Conservation (phyloP, 2,329 filamentous ascomycete species). For the Xylariaceae sp. region DNA sequence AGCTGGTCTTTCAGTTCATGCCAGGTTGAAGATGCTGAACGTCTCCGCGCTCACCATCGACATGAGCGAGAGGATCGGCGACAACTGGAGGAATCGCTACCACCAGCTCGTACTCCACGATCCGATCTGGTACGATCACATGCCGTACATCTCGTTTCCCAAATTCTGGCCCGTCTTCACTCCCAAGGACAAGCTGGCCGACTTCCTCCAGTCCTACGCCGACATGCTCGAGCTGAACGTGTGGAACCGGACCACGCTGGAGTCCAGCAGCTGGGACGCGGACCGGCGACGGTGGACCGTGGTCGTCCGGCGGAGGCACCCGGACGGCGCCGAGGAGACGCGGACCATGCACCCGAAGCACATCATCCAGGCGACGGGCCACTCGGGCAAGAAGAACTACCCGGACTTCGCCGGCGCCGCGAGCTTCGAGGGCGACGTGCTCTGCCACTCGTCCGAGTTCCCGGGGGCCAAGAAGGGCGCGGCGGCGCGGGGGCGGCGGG, state of each 20-base stretch:
- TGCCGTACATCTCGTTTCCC: constrained; percentile 56
- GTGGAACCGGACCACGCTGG: constrained; percentile 46
- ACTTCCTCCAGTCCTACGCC: constrained; percentile 58
- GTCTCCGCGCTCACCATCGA: constrained; percentile 47
- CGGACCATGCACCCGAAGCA: constrained; percentile 54
- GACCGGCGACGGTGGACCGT: constrained; percentile 46
- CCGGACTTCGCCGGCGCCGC: constrained; percentile 49
- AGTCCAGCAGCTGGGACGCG: constrained; percentile 39
- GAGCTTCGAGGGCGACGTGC: constrained; percentile 41
- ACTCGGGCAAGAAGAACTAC: constrained; percentile 57
- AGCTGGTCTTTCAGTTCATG: constrained; percentile 42
- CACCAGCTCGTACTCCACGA: constrained; percentile 53
- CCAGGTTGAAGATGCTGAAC: constrained; percentile 47
- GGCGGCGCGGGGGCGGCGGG: constrained; percentile 37
- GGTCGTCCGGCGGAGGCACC: constrained; percentile 18
- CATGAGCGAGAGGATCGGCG: constrained; percentile 41
- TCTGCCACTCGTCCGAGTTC: constrained; percentile 50
- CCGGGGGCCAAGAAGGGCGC: constrained; percentile 31
- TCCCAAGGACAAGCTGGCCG: constrained; percentile 59
- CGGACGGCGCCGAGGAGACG: constrained; percentile 30
- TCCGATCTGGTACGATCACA: constrained; percentile 49
- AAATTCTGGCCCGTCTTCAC: constrained; percentile 58
- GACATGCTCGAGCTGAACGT: constrained; percentile 56
- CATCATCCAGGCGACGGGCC: constrained; percentile 60
- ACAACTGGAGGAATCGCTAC: constrained; percentile 55